Base-by-base conservation (phyloP, 2,329 filamentous ascomycete species). In the Lachnellula occidentalis region DNA sequence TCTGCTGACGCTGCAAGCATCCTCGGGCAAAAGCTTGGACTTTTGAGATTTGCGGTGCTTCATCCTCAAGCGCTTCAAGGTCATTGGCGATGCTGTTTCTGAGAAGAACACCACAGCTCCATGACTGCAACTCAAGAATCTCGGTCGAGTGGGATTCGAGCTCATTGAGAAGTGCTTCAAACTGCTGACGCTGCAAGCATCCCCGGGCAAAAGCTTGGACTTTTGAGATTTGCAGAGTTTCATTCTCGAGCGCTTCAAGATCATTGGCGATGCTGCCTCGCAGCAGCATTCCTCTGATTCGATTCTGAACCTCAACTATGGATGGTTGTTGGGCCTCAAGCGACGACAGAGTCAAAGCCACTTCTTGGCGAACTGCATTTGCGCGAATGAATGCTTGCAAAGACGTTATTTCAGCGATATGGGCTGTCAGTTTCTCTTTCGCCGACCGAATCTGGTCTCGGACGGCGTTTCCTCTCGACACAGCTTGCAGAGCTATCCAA, bases 51-150 rank as follows among this genome's bases (percentile, higher is more conserved):
- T 76, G 72, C 1, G 75, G 65, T 8, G 78, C 77, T 62, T 89
- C 77, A 43, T 74, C 74, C 51, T 82, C 75, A 19, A 95, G 76
- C 3, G 78, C 75, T 43, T 79, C 71, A 34, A 76, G 72, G 21
- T 83, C 76, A 11, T 69, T 69, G 8, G 74, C 90, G 48, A 97
- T 79, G 24, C 86, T 78, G 47, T 83, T 80, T 46, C 94, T 84
- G 41, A 88, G 75, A 59, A 95, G 78, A 79, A 95, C 88, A 1
- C 90, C 92, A 56, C 92, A 83, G 34, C 84, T 78, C 7, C 92
- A 74, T 27, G 84, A 83, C 71, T 99, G 94, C 2, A 96, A 76
- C 34, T 83, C 74, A 22, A 83, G 73, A 39, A 92, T 81, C 57
- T 85, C 80, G 0, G 82, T 76, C 37, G 86, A 82, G 62, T 89